Evolutionary conservation across 2,329 filamentous ascomycete genomes (phyloP), one percentile per base, ranked within the genome.

Genomic region (Epichloe baconii): DNA sequence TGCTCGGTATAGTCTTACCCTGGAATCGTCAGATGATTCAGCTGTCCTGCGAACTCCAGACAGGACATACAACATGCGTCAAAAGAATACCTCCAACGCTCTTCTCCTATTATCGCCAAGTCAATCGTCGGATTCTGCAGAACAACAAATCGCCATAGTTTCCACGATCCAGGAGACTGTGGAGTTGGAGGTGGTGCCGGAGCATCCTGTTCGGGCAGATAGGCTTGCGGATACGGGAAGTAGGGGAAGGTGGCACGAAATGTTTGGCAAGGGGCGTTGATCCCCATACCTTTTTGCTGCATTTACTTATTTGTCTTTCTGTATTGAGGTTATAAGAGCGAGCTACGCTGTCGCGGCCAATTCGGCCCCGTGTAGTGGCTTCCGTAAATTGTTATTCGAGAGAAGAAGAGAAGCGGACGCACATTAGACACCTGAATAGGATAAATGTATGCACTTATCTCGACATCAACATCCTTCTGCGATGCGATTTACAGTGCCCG

Each of bases 1-100:
- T 43, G 10, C 12, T 14, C 10, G 17, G 44, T 21, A 4, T 53
- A 79, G 75, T 3, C 65, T 77, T 49, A 73, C 66, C 15, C 66
- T 78, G 44, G 70, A 74, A 55, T 71, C 73, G 12, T 75, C 76
- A 19, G 67, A 73, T 21, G 65, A 71, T 1, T 62, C 64, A 2
- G 78, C 79, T 26, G 61, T 81, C 42, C 71, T 83, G 50, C 74
- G 68, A 57, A 72, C 73, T 1, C 72, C 71, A 3, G 64, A 68
- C 49, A 75, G 73, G 57, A 75, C 73, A 15, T 84, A 81, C 65
- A 71, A 72, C 5, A 70, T 84, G 45, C 77, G 77, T 34, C 80
- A 83, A 59, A 83, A 83, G 62, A 83, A 83, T 62, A 83, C 80
- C 0, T 84, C 80, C 44, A 84, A 84, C 60, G 75, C 77, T n/a